Evolutionary conservation across 2,329 filamentous ascomycete genomes (phyloP).

Genomic region (Phoma sp.): DNA sequence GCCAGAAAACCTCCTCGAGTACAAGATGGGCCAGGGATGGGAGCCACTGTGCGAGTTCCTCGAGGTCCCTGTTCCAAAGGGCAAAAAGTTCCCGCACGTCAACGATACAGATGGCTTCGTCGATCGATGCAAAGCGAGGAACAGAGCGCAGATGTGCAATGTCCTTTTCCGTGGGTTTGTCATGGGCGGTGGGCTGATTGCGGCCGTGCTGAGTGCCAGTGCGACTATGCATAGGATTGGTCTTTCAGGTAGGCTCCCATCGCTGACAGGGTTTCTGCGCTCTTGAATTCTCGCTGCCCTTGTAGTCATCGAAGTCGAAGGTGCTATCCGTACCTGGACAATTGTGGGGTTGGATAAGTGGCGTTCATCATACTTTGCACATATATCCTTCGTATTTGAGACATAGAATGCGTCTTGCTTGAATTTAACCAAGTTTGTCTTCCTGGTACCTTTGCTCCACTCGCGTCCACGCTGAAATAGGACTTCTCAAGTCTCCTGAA

Average conservation of each 20-base stretch:
- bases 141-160: constrained; percentile 65
- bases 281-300: not conserved
- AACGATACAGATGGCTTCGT: constrained; percentile 54
- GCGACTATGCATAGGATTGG: constrained; percentile 8
- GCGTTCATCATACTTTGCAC: not conserved
- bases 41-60: constrained; percentile 40
- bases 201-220: constrained; percentile 9
- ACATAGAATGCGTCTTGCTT: not conserved
- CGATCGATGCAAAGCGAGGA: constrained; percentile 60
- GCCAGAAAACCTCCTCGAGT: constrained; percentile 57
- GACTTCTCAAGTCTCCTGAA: too few species aligned
- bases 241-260: constrained; percentile 9
- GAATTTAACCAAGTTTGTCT: not conserved
- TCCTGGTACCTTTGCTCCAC: too few species aligned
- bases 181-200: constrained; percentile 11
- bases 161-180: constrained; percentile 40
- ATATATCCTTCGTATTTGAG: constrained; percentile 2
- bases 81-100: constrained; percentile 29
- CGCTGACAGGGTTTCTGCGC: constrained; percentile 3
- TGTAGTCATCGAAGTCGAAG: not conserved
- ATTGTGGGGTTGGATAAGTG: too few species aligned
- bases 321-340: too few species aligned
- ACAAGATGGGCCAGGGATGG: constrained; percentile 28
- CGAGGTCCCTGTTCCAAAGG: constrained; percentile 35
- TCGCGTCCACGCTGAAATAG: too few species aligned